A percentile compares a stretch with the other conserved stretches of the same genome.
These are phyloP conservation scores for Russula virescens DNA, from an alignment of 768 basidiomycete species.

Conservation along the genomic window DNA sequence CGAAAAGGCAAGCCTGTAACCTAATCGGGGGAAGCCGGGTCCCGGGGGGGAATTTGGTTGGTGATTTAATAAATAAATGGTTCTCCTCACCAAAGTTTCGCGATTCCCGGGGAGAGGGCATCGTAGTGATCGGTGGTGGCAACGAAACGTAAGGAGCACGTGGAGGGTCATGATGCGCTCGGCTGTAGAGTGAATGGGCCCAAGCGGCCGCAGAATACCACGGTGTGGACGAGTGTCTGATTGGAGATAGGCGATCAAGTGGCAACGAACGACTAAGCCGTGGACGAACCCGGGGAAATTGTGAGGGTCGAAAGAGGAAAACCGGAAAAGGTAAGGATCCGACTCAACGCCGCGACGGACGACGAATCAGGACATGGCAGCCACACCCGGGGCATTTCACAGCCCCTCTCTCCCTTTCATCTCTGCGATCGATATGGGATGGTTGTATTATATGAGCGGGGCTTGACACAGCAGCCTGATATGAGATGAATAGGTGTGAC, in stretches of 20 bases:
- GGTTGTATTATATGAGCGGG: no score
- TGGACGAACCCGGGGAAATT: not conserved
- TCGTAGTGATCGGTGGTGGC: not conserved
- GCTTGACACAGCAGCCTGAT: slow-evolving; percentile 8
- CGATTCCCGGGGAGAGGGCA: not conserved
- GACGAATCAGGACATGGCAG: slow-evolving; percentile 15
- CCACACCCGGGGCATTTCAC: slow-evolving; percentile 12
- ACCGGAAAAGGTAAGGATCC: slow-evolving; percentile 28
- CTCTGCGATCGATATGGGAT: slow-evolving; percentile 11
- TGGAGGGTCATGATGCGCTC: not conserved
- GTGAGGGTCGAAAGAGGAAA: slow-evolving; percentile 16
- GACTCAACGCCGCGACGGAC: slow-evolving; percentile 30
- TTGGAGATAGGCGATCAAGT: slow-evolving; percentile 15
- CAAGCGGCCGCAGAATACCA: no score
- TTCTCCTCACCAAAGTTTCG: not conserved
- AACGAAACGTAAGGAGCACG: not conserved
- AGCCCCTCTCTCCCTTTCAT: slow-evolving; percentile 15
- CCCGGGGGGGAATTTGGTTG: not conserved
- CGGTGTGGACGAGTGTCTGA: not conserved
- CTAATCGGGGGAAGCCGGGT: slow-evolving; percentile 22
- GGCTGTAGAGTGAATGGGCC: no score
- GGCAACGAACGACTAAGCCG: not conserved
- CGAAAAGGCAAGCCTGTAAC: slow-evolving; percentile 23
- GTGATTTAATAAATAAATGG: not conserved
- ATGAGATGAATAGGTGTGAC: slow-evolving; percentile 9